Base-by-base conservation (phyloP, 2,329 filamentous ascomycete species). In the Fusarium chaquense region DNA sequence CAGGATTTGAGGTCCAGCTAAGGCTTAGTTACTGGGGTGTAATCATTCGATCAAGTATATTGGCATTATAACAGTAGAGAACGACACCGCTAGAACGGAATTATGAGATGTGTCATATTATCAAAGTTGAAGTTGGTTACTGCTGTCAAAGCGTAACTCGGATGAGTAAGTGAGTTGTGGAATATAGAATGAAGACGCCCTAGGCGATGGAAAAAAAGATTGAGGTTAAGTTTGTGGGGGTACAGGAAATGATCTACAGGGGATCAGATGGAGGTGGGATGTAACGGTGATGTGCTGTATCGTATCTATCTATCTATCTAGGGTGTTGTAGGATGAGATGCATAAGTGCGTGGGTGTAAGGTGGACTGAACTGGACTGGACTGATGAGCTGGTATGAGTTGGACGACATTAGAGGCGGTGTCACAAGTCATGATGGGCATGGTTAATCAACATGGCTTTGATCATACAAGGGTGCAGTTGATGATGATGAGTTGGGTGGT, bases 251-350 rank as follows among this genome's bases (percentile, higher is more conserved):
- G 49, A 52, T 52, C 49, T 52, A 52, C 49, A 52, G 49, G 49
- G 49, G 33, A 52, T 40, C n/a, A 40, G 49, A 30, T 41, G 49
- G 49, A 52, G 49, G n/a, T 52, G 24, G 18, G 36, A 52, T 52
- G 49, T 52, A 52, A 52, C 49, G 49, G 35, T 41, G 36, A 36
- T 52, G 49, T 52, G 49, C 49, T 51, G 49, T 51, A 38, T 30
- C 35, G 35, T 51, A 40, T 40, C 33, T 50, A 49, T 49, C 46
- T 49, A 49, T 22, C 46, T 49, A 49, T 22, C 33, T 28, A 41
- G 24, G 49, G 28, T 46, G n/a, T 46, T 30, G 30, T 46, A 30
- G 44, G 18, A 46, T 46, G 44, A 32, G 44, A 22, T 46, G 44
- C 41, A 44, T 36, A 40, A 40, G n/a, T 40, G 36, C 12, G 36